Conservation (phyloP, 2,329 filamentous ascomycete genomes). For the Orbilia oligospora region DNA sequence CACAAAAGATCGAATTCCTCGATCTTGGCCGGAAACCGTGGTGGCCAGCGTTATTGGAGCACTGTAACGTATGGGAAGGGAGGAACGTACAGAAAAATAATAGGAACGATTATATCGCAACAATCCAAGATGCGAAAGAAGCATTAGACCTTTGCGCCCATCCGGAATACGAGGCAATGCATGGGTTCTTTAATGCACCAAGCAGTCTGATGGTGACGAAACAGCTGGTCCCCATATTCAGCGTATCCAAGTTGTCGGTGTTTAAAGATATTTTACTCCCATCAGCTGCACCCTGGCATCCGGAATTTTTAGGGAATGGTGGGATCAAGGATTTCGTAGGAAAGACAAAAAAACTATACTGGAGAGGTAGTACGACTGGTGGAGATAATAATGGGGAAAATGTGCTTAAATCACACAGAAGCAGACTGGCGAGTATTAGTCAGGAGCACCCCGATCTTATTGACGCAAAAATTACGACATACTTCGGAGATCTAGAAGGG, state of each 20-base stretch:
- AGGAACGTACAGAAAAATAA: neutral
- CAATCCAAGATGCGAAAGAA: constrained; percentile 29
- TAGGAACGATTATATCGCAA: constrained; percentile 25
- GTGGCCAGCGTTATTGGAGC: constrained; percentile 24
- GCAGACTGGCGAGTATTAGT: constrained; percentile 67
- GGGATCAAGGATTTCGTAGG: constrained; percentile 70
- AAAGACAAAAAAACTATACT: constrained; percentile 72
- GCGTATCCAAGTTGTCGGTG: constrained; percentile 68
- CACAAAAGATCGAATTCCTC: constrained; percentile 41
- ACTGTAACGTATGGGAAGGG: constrained; percentile 28
- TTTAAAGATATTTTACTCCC: constrained; percentile 72
- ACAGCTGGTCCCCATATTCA: constrained; percentile 69
- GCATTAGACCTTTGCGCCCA: constrained; percentile 68
- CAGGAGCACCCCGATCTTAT: constrained; percentile 22
- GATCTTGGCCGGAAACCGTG: neutral
- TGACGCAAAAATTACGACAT: constrained; percentile 33
- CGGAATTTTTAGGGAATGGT: constrained; percentile 68
- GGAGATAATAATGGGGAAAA: constrained; percentile 66
- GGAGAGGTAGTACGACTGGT: constrained; percentile 72
- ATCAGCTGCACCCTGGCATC: constrained; percentile 69
- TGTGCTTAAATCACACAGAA: constrained; percentile 70
- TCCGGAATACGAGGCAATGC: constrained; percentile 68
- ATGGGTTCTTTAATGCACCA: constrained; percentile 70
- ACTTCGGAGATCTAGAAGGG: constrained; percentile 11
- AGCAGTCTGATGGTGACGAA: constrained; percentile 68